Evolutionary conservation across 2,329 filamentous ascomycete species (phyloP).

Genomic region (Talaromyces sp.): DNA sequence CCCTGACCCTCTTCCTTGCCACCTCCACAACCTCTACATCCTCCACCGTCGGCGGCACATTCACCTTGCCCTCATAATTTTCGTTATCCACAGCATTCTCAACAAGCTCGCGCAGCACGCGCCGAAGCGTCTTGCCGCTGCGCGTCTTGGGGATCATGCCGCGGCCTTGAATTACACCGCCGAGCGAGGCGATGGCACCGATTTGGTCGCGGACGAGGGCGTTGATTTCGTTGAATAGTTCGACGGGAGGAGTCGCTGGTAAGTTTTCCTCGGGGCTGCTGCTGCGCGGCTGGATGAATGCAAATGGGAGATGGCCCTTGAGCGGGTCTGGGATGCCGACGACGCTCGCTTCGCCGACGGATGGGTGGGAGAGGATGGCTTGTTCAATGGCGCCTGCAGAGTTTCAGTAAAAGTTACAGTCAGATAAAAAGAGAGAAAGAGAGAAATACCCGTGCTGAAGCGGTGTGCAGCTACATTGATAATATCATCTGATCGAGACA

Average conservation of each 20-base stretch:
- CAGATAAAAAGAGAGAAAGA: background rate
- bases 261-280: conserved; percentile 26
- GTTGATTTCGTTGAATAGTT: conserved; percentile 44
- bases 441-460: conserved; percentile 71
- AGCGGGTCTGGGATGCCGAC: conserved; percentile 79
- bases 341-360: conserved; percentile 78
- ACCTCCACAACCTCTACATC: conserved; percentile 70
- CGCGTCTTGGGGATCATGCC: conserved; percentile 89
- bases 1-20: conserved; percentile 64
- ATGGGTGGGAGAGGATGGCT: conserved; percentile 75
- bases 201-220: conserved; percentile 71
- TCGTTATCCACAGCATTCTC: conserved; percentile 70
- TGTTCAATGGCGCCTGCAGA: conserved; percentile 78
- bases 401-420: too few relatives aligned
- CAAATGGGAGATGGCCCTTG: conserved; percentile 89
- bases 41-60: conserved; percentile 79
- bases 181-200: conserved; percentile 78
- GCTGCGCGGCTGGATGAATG: conserved; percentile 64
- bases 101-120: conserved; percentile 75
- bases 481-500: conserved; percentile 71
- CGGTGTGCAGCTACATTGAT: conserved; percentile 95
- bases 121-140: conserved; percentile 82
- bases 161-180: conserved; percentile 77
- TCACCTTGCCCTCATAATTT: conserved; percentile 67
- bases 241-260: conserved; percentile 32